Evolutionary conservation across 2,329 filamentous ascomycete genomes (phyloP), one percentile per base, ranked within the genome.

Genomic region (Pezicula neosporulosa): DNA sequence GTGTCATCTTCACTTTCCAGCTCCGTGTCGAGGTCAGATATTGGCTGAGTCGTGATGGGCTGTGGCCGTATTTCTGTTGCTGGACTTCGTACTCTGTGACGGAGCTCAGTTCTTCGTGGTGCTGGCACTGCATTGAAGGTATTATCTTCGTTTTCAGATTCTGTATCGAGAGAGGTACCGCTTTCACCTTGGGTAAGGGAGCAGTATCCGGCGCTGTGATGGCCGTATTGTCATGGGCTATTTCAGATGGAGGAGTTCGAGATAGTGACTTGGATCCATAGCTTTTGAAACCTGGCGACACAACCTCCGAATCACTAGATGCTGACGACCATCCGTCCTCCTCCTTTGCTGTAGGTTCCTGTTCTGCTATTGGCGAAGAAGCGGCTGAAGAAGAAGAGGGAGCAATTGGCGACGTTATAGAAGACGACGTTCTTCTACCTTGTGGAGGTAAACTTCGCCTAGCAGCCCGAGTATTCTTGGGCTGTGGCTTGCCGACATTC

Each of bases 261-360:
- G 56, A 54, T 5, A 52, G 27, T n/a, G 58, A 59, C 50, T 58
- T 60, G n/a, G 55, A 42, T 36, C 53, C 50, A 43, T 53, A 46
- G 16, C 47, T 56, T 13, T 46, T 43, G n/a, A 55, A 53, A 2
- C 44, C 49, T 16, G 51, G 56, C 3, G 55, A 56, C 3, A 49
- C 12, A 19, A 54, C 55, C 4, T 60, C 60, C 1, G 37, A 27
- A 13, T 66, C 60, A 51, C 54, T 58, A 6, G 47, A 48, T 9
- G 53, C 56, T 28, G 58, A 61, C 24, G 56, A 60, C 59, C 59
- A 61, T 13, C 55, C 60, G 38, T 61, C 58, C 30, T 61, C 57
- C 44, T 53, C 47, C 16, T 19, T 24, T 18, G 46, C 42, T 1
- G 21, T 18, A 21, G 16, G 15, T 10, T n/a, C 45, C 24, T 48